Conservation (phyloP, 768 basidiomycete species). For the Lactifluus piperatus region DNA sequence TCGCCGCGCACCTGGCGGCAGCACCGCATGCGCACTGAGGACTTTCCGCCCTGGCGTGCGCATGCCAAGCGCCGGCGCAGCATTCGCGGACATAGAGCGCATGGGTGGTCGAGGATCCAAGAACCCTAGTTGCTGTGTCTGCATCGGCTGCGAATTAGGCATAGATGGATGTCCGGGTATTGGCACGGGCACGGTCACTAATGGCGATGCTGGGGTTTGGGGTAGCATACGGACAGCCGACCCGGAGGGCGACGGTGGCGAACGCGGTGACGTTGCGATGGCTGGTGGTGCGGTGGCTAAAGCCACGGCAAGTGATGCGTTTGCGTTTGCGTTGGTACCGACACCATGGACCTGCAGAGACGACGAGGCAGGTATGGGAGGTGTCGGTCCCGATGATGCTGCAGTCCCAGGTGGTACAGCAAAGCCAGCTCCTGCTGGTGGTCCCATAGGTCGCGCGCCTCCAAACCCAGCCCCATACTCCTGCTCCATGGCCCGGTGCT, state of each 20-base stretch:
- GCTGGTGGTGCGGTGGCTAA: slow-evolving; percentile 23
- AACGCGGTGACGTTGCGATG: slow-evolving; percentile 32
- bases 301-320: slow-evolving; percentile 24
- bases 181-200: not conserved
- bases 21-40: slow-evolving; percentile 52
- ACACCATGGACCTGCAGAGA: slow-evolving; percentile 27
- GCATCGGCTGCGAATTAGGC: not conserved
- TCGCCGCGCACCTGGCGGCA: slow-evolving; percentile 31
- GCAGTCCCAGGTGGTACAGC: slow-evolving; percentile 33
- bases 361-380: slow-evolving; percentile 25
- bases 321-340: slow-evolving; percentile 6
- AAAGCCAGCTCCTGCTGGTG: slow-evolving; percentile 12
- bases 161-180: not conserved
- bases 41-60: slow-evolving; percentile 48
- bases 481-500: slow-evolving; percentile 87
- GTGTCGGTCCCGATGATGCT: slow-evolving; percentile 21
- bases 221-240: not conserved
- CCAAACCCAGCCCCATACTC: slow-evolving; percentile 46
- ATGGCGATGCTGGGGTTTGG: not conserved
- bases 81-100: slow-evolving; percentile 70
- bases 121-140: not conserved
- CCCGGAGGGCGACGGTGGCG: slow-evolving; percentile 7
- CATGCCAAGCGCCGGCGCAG: slow-evolving; percentile 30
- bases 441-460: not conserved
- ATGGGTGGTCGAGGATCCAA: slow-evolving; percentile 35